phyloP scores from a whole-genome alignment of 2,329 filamentous ascomycete genomes.

The Talaromyces pinophilus region DNA sequence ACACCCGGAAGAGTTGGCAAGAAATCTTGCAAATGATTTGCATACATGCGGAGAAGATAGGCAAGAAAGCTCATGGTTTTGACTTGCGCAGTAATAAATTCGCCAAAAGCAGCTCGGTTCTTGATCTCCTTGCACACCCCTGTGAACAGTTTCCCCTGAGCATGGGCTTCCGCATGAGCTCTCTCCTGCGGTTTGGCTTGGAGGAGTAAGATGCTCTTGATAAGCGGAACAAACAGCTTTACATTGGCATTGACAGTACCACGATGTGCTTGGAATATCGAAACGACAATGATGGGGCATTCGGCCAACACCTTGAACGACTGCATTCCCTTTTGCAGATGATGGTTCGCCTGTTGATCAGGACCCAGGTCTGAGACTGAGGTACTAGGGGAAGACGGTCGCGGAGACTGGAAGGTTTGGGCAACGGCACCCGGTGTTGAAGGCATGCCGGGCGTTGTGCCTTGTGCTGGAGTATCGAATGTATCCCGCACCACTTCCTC shows the following conservation, averaged over 20 bases:
- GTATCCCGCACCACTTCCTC: constrained; percentile 93
- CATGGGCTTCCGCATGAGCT: constrained; percentile 81
- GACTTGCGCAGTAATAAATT: constrained; percentile 96
- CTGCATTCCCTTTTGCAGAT: constrained; percentile 89
- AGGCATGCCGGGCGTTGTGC: constrained; percentile 51
- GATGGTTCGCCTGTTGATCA: constrained; percentile 79
- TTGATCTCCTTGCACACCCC: constrained; percentile 92
- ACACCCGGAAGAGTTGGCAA: constrained; percentile 81
- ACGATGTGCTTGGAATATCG: constrained; percentile 92
- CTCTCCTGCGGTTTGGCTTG: constrained; percentile 92
- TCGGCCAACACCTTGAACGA: constrained; percentile 98
- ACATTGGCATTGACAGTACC: constrained; percentile 79
- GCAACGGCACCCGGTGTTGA: constrained; percentile 54
- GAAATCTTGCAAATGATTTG: constrained; percentile 84
- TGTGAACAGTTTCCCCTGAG: constrained; percentile 79
- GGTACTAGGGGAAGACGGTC: constrained; percentile 84
- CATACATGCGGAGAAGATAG: constrained; percentile 85
- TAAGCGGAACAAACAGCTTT: constrained; percentile 86
- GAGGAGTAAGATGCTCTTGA: constrained; percentile 83
- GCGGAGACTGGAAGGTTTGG: constrained; percentile 79
- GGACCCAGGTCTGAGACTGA: constrained; percentile 76
- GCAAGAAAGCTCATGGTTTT: constrained; percentile 99
- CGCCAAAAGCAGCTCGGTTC: constrained; percentile 90
- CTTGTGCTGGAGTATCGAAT: constrained; percentile 72
- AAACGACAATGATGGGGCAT: constrained; percentile 98